These are phyloP conservation scores for Solanum hybrid DNA, from an alignment of 305 asterid genomes.

Conservation along the genomic window DNA sequence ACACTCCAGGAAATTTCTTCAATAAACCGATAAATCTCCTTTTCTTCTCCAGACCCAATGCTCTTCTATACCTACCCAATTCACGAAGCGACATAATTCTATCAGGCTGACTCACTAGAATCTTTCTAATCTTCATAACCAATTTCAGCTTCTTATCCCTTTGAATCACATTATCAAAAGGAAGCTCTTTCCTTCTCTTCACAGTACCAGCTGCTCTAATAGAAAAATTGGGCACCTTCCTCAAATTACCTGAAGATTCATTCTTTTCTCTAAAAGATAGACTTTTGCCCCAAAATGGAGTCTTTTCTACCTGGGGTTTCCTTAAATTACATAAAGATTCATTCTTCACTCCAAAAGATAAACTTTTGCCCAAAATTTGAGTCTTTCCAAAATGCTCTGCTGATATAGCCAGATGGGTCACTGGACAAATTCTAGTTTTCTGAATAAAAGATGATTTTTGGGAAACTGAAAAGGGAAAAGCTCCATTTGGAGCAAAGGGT, in stretches of 20 bases:
- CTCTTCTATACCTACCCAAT: slow-evolving; percentile 69
- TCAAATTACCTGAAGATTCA: slow-evolving; percentile 19
- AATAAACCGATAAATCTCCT: slow-evolving; percentile 70
- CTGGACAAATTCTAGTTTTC: slow-evolving; percentile 28
- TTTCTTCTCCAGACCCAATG: slow-evolving; percentile 50
- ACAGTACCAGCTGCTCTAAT: slow-evolving; percentile 47
- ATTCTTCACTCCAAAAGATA: slow-evolving; percentile 24
- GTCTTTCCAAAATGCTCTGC: slow-evolving; percentile 27
- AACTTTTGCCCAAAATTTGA: slow-evolving; percentile 39
- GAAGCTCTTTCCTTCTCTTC: slow-evolving; percentile 89
- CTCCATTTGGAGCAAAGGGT: slow-evolving; percentile 19
- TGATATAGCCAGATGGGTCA: slow-evolving; percentile 18
- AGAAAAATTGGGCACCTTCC: slow-evolving; percentile 29
- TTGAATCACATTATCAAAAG: slow-evolving; percentile 88
- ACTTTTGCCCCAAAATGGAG: slow-evolving; percentile 44
- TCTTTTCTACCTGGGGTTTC: slow-evolving; percentile 27
- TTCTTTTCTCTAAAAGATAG: slow-evolving; percentile 25
- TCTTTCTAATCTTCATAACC: slow-evolving; percentile 77
- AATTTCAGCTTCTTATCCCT: slow-evolving; percentile 89
- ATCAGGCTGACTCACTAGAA: slow-evolving; percentile 79
- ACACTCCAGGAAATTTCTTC: slow-evolving; percentile 84
- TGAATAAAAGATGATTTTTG: slow-evolving; percentile 26
- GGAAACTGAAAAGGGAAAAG: slow-evolving; percentile 40
- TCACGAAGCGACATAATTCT: slow-evolving; percentile 71
- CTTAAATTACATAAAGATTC: slow-evolving; percentile 20